These are phyloP conservation scores for Erythrophleum fordii DNA, from an alignment of 306 rosid genomes.

Conservation along the genomic window DNA sequence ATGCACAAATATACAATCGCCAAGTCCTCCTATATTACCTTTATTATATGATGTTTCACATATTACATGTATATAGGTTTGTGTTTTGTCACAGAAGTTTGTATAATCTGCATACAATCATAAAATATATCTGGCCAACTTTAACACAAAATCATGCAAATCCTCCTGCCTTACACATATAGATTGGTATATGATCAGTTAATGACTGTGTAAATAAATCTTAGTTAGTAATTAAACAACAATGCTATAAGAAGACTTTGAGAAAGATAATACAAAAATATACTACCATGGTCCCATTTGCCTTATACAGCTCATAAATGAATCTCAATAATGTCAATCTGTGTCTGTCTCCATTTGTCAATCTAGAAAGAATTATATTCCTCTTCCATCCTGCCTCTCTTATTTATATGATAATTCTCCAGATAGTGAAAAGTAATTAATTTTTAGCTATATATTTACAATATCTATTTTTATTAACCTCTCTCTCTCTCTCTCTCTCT, in stretches of 20 bases:
- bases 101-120: neutral
- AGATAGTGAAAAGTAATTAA: neutral
- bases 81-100: neutral
- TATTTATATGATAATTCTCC: neutral
- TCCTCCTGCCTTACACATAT: neutral
- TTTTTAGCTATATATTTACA: neutral
- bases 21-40: too few species aligned
- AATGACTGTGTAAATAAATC: neutral
- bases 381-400: neutral
- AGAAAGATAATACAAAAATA: neutral
- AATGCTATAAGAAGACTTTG: neutral
- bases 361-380: slow-evolving; percentile 7
- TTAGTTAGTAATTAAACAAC: neutral
- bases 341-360: slow-evolving; percentile 2
- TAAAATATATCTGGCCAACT: neutral
- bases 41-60: too few species aligned
- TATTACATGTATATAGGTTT: neutral
- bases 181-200: neutral
- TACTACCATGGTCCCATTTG: neutral
- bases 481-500: neutral
- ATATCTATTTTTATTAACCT: neutral
- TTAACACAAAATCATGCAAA: neutral
- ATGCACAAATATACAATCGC: too few species aligned
- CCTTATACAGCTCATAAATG: slow-evolving; percentile 8
- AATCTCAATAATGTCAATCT: slow-evolving; percentile 29